These are phyloP conservation scores for Salix dunnii DNA, from an alignment of 345 rosid genomes.

Conservation along the genomic window DNA sequence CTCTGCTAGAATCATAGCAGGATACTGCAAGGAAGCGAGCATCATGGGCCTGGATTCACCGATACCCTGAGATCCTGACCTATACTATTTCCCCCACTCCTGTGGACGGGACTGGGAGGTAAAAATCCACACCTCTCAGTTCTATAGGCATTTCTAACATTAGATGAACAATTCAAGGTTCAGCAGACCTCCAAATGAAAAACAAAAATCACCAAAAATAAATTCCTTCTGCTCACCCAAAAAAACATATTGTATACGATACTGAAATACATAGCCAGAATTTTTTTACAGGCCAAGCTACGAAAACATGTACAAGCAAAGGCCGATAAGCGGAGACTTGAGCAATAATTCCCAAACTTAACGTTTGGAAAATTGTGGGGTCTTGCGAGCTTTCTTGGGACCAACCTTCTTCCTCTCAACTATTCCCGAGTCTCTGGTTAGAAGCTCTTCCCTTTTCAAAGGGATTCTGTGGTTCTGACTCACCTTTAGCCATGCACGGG, in stretches of 20 bases:
- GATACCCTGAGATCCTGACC: too few species aligned
- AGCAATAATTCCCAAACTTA: conserved; percentile 24
- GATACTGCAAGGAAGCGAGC: too few species aligned
- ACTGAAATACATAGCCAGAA: background rate
- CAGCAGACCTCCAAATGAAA: background rate
- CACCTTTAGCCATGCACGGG: conserved; percentile 84
- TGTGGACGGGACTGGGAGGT: background rate
- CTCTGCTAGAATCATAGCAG: too few species aligned
- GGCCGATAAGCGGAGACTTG: background rate
- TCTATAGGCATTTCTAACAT: background rate
- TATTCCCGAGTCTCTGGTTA: conserved; percentile 81
- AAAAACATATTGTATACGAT: background rate
- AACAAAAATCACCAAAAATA: background rate
- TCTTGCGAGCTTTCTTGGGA: conserved; percentile 94
- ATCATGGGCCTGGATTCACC: too few species aligned
- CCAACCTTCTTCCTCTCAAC: conserved; percentile 96
- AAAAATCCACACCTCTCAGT: background rate
- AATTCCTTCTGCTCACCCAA: background rate
- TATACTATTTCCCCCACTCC: background rate
- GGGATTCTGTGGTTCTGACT: conserved; percentile 68
- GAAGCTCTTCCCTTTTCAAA: conserved; percentile 71
- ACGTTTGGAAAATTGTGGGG: conserved; percentile 90
- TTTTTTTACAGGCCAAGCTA: background rate
- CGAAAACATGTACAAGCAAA: background rate
- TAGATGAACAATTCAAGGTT: background rate